Evolutionary conservation across 2,329 filamentous ascomycete species (phyloP).

Genomic region (Penicillium paneum): DNA sequence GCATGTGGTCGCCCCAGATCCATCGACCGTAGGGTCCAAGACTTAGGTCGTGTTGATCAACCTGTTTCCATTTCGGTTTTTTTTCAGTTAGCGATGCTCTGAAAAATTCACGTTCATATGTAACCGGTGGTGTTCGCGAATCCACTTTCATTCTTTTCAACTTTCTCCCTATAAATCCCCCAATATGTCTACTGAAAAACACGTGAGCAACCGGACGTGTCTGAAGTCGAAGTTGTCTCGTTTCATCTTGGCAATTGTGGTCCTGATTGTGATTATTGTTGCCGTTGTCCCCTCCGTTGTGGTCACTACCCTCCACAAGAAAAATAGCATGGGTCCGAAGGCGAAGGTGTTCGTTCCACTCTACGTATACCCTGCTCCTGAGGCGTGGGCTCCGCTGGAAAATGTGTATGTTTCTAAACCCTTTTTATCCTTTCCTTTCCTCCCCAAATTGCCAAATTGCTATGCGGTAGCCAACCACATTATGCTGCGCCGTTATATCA

Average conservation of each 20-base stretch:
- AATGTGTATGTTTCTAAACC: constrained; percentile 38
- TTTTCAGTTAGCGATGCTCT: neutral
- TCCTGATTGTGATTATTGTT: constrained; percentile 31
- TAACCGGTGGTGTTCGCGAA: constrained; percentile 5
- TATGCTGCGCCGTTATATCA: constrained; percentile 10
- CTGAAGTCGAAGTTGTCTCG: constrained; percentile 31
- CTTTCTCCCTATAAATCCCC: constrained; percentile 1
- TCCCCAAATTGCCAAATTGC: neutral
- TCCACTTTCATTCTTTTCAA: constrained; percentile 14
- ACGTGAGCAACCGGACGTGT: constrained; percentile 32
- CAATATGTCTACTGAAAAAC: constrained; percentile 27
- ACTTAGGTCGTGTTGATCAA: constrained; percentile 1
- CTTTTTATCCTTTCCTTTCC: constrained; percentile 5
- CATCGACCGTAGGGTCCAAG: constrained; percentile 9
- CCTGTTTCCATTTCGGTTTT: neutral
- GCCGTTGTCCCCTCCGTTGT: constrained; percentile 34
- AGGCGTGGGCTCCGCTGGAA: constrained; percentile 47
- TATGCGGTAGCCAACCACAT: constrained; percentile 11
- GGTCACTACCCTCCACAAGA: constrained; percentile 34
- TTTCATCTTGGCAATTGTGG: constrained; percentile 25
- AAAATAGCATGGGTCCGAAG: constrained; percentile 38
- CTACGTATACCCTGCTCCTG: constrained; percentile 49
- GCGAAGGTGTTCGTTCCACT: constrained; percentile 48
- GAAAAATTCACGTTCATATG: constrained; percentile 3
- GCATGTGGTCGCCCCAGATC: constrained; percentile 17